Evolutionary conservation across 78 protist species (phyloP).

Genomic region (Pigoraptor vietnamica): DNA sequence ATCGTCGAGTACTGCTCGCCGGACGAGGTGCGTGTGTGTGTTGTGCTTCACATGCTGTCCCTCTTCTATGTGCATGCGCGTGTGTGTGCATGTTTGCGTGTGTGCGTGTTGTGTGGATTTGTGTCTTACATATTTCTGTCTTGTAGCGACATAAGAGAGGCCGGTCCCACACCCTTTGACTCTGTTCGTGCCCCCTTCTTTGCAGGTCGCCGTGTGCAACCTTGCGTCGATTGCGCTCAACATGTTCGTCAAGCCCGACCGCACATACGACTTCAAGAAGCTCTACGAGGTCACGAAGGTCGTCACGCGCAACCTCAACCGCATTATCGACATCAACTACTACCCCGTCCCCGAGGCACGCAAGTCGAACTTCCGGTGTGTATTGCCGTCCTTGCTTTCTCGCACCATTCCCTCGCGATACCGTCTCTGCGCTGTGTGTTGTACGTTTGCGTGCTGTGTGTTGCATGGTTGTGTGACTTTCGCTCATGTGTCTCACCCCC

Average conservation of each 20-base stretch:
- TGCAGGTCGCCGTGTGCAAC: constrained; percentile 91
- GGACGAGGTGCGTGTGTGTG: constrained; percentile 64
- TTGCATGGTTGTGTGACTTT: too few relatives aligned
- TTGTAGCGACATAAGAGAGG: too few relatives aligned
- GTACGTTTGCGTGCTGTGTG: not conserved
- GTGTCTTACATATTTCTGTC: not conserved
- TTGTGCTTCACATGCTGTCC: not conserved
- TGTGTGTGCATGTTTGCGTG: too few relatives aligned
- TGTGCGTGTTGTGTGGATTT: not conserved
- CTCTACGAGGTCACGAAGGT: constrained; percentile 62
- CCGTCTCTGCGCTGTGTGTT: too few relatives aligned
- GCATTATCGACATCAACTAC: constrained; percentile 90
- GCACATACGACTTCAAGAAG: constrained; percentile 65
- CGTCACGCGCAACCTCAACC: constrained; percentile 82
- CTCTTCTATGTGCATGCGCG: too few relatives aligned
- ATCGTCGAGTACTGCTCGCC: constrained; percentile 92
- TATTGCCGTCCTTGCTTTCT: too few relatives aligned
- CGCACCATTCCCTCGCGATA: too few relatives aligned
- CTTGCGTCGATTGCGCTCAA: constrained; percentile 96
- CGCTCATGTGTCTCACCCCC: too few relatives aligned
- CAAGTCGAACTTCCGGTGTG: constrained; percentile 66
- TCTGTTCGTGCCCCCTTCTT: not conserved
- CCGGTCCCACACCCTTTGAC: not conserved
- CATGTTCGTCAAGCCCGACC: constrained; percentile 57
- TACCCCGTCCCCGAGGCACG: constrained; percentile 95